These are phyloP conservation scores for Plasmodium yoelii DNA, from an alignment of 169 alveolate genomes.

Conservation along the genomic window DNA sequence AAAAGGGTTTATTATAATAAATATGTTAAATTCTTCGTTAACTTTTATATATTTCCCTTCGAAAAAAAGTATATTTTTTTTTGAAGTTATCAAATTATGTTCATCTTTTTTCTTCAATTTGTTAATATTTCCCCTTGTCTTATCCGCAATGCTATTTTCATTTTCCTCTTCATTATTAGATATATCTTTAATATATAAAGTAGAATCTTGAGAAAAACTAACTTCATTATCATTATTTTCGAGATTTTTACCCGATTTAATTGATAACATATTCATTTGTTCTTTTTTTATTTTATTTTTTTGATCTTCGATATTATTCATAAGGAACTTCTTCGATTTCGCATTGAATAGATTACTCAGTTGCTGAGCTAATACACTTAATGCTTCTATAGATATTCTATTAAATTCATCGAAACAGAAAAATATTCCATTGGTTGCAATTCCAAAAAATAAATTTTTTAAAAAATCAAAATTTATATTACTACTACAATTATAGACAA, in stretches of 20 bases:
- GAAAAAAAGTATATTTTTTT: constrained; percentile 86
- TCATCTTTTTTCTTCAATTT: neutral
- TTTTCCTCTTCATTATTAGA: neutral
- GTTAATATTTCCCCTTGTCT: neutral
- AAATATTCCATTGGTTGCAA: constrained; percentile 98
- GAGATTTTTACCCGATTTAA: too few species aligned
- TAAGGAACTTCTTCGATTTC: constrained; percentile 49
- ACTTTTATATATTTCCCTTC: constrained; percentile 90
- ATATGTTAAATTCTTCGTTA: constrained; percentile 95
- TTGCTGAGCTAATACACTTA: constrained; percentile 96
- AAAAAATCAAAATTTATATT: constrained; percentile 97
- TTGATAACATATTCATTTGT: too few species aligned
- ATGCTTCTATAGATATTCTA: constrained; percentile 95
- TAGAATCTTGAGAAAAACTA: too few species aligned
- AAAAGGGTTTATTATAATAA: constrained; percentile 99
- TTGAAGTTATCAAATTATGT: constrained; percentile 82
- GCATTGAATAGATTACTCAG: constrained; percentile 66
- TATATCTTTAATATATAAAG: too few species aligned
- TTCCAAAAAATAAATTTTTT: constrained; percentile 96
- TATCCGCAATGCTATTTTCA: neutral
- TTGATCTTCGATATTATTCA: neutral
- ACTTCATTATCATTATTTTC: too few species aligned
- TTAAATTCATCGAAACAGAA: constrained; percentile 99
- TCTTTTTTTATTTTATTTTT: neutral
- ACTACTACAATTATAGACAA: constrained; percentile 98